Conservation (phyloP, 2,329 filamentous ascomycete species). For the Penicillium sclerotiorum region DNA sequence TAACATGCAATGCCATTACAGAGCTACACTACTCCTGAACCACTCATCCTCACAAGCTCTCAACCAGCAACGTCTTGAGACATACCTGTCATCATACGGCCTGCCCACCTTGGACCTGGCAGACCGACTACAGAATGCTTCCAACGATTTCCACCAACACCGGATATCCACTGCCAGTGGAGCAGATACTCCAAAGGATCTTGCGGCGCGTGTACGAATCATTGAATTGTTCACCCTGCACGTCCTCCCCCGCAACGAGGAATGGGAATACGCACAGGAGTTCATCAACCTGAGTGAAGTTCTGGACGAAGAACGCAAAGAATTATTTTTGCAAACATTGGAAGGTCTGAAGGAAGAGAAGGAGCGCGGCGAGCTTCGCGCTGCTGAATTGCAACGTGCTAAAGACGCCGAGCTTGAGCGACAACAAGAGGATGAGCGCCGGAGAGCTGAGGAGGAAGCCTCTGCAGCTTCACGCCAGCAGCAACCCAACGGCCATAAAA, state of each 20-base stretch:
- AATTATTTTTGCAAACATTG: slow-evolving; percentile 84
- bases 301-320: slow-evolving; percentile 86
- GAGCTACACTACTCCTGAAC: slow-evolving; percentile 85
- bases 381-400: slow-evolving; percentile 64
- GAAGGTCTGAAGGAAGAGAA: slow-evolving; percentile 84
- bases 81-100: slow-evolving; percentile 77
- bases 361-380: slow-evolving; percentile 67
- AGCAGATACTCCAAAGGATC: slow-evolving; percentile 79
- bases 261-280: slow-evolving; percentile 93
- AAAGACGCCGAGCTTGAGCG: slow-evolving; percentile 58
- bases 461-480: slow-evolving; percentile 43
- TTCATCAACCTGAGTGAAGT: slow-evolving; percentile 87
- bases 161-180: slow-evolving; percentile 56
- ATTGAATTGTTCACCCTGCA: slow-evolving; percentile 95
- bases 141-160: slow-evolving; percentile 34
- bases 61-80: slow-evolving; percentile 87
- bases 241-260: slow-evolving; percentile 86
- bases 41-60: slow-evolving; percentile 80
- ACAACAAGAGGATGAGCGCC: slow-evolving; percentile 50
- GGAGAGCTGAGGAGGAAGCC: slow-evolving; percentile 38
- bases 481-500: slow-evolving; percentile 46
- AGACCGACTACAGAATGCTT: slow-evolving; percentile 57
- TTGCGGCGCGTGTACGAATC: slow-evolving; percentile 84
- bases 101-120: slow-evolving; percentile 73
- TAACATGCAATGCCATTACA: slow-evolving; percentile 9